These are phyloP conservation scores for Immersiella caudata DNA, from an alignment of 495 filamentous ascomycete species.

Conservation along the genomic window DNA sequence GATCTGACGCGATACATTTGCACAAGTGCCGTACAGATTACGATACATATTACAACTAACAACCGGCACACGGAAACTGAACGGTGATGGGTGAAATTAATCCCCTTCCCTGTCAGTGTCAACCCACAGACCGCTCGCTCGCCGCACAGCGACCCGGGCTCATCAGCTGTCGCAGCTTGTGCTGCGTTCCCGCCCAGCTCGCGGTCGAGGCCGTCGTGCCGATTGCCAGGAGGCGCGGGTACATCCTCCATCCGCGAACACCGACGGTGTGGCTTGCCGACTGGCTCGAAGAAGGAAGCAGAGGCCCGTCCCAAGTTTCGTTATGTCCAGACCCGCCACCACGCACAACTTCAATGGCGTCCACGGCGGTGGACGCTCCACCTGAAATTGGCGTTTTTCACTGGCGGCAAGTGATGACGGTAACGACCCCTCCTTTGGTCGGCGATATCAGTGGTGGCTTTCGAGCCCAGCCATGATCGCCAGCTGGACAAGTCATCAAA, in stretches of 20 bases:
- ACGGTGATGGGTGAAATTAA: background rate
- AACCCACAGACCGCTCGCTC: constrained; percentile 5
- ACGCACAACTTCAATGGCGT: background rate
- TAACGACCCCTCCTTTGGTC: background rate
- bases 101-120: background rate
- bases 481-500: background rate
- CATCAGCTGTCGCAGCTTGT: constrained; percentile 4
- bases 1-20: background rate
- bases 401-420: constrained; percentile 4
- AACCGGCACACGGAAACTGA: background rate
- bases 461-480: too few relatives aligned
- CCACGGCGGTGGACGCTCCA: background rate
- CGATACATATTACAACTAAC: background rate
- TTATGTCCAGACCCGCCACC: background rate
- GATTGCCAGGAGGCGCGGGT: background rate
- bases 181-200: background rate
- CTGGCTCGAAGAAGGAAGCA: background rate
- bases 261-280: constrained; percentile 7
- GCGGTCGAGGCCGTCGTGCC: background rate
- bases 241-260: constrained; percentile 2
- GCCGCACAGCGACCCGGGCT: background rate
- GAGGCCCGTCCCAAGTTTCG: background rate
- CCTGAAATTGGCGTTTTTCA: background rate
- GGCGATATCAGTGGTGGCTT: background rate
- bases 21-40: background rate